Conservation (phyloP, 768 basidiomycete species). For the Kwoniella newhampshirensis region DNA sequence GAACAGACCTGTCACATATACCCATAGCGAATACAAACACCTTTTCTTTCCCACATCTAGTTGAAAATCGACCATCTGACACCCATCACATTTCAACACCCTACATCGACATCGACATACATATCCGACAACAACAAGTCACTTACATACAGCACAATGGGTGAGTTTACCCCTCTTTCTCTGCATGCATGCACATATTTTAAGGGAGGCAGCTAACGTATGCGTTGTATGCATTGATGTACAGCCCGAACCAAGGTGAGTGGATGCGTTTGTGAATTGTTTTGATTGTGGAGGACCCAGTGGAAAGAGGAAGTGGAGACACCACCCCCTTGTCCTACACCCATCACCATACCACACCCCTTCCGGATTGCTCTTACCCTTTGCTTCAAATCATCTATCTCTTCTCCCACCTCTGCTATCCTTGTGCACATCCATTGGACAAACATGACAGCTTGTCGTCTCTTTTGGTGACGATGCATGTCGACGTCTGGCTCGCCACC, state of each 20-base stretch:
- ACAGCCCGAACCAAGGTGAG: conserved; percentile 48
- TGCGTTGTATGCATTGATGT: conserved; percentile 27
- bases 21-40: background rate
- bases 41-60: background rate
- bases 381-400: background rate
- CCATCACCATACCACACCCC: background rate
- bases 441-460: too few species aligned
- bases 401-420: conserved; percentile 9
- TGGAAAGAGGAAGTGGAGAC: conserved; percentile 12
- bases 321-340: conserved; percentile 4
- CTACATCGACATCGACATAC: conserved; percentile 7
- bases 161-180: conserved; percentile 22
- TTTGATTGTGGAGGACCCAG: conserved; percentile 8
- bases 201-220: conserved; percentile 5
- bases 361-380: background rate
- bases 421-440: conserved; percentile 4
- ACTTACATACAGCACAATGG: conserved; percentile 24
- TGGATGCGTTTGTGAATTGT: conserved; percentile 1
- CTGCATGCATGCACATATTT: conserved; percentile 14
- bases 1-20: conserved; percentile 15
- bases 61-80: background rate
- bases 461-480: too few species aligned
- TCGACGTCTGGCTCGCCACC: background rate
- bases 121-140: conserved; percentile 4
- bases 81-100: background rate